These are phyloP conservation scores for Stachybotrys chartarum DNA, from an alignment of 2,329 filamentous ascomycete species.

Conservation along the genomic window DNA sequence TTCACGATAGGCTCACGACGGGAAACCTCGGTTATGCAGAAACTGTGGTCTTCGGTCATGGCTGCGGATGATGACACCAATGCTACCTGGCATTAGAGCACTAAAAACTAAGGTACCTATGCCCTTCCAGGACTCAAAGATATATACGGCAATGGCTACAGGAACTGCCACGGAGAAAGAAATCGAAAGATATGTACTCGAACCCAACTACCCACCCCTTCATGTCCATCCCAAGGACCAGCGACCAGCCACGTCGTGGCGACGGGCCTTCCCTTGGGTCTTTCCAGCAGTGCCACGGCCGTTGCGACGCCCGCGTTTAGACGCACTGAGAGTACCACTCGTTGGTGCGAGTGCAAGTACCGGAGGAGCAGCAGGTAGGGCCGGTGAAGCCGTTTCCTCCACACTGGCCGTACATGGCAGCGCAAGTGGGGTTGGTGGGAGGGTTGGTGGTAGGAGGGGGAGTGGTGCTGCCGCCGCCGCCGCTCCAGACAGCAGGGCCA, in stretches of 20 bases:
- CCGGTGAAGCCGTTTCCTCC: slow-evolving; percentile 20
- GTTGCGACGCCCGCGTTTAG: not conserved
- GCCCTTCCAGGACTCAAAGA: too few species aligned
- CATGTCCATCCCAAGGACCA: not conserved
- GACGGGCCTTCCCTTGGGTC: too few species aligned
- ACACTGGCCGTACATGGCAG: slow-evolving; percentile 2
- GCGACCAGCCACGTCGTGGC: too few species aligned
- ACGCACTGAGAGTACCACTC: slow-evolving; percentile 27
- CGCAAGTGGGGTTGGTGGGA: not conserved
- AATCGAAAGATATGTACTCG: not conserved
- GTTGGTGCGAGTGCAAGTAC: slow-evolving; percentile 24
- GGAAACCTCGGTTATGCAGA: too few species aligned
- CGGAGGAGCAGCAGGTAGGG: slow-evolving; percentile 30
- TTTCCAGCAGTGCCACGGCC: too few species aligned
- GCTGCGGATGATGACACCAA: too few species aligned
- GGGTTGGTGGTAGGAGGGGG: not conserved
- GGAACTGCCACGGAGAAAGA: not conserved
- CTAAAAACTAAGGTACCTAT: too few species aligned
- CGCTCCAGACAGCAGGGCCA: not conserved
- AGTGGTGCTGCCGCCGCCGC: not conserved
- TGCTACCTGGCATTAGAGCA: too few species aligned
- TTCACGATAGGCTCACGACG: too few species aligned
- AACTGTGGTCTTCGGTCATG: too few species aligned
- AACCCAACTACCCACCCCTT: not conserved
- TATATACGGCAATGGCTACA: not conserved